Conservation (phyloP, 73 alveolate species). For the Paramecium tetraurelia region DNA sequence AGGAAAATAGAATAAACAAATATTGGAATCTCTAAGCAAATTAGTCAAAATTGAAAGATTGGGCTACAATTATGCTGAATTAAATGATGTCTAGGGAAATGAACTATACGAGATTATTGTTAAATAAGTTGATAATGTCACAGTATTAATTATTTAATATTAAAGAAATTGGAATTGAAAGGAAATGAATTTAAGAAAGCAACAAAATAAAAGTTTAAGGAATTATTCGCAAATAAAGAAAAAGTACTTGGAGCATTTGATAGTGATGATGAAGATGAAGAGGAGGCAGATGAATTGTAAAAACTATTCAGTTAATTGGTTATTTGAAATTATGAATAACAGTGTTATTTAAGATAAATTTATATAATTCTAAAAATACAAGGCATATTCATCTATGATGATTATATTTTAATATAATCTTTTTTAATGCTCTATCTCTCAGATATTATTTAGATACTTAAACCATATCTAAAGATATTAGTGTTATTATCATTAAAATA, state of each 20-base stretch:
- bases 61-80: conserved; percentile 63
- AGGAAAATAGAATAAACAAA: conserved; percentile 49
- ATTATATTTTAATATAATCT: too few relatives aligned
- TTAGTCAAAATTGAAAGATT: conserved; percentile 2
- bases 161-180: conserved; percentile 58
- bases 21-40: conserved; percentile 48
- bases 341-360: not conserved
- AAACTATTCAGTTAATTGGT: conserved; percentile 29
- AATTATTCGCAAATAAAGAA: conserved; percentile 17
- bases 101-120: not conserved
- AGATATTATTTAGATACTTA: not conserved
- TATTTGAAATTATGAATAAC: not conserved
- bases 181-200: conserved; percentile 60
- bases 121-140: not conserved
- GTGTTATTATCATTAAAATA: too few relatives aligned
- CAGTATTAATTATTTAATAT: not conserved
- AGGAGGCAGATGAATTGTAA: conserved; percentile 49
- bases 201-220: conserved; percentile 36
- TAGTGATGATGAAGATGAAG: conserved; percentile 67
- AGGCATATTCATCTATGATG: not conserved
- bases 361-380: too few relatives aligned
- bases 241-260: conserved; percentile 48
- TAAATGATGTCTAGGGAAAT: conserved; percentile 38
- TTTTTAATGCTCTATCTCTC: too few relatives aligned
- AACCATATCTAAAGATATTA: not conserved